These are phyloP conservation scores for Angophora floribunda DNA, from an alignment of 345 rosid species.

Conservation along the genomic window DNA sequence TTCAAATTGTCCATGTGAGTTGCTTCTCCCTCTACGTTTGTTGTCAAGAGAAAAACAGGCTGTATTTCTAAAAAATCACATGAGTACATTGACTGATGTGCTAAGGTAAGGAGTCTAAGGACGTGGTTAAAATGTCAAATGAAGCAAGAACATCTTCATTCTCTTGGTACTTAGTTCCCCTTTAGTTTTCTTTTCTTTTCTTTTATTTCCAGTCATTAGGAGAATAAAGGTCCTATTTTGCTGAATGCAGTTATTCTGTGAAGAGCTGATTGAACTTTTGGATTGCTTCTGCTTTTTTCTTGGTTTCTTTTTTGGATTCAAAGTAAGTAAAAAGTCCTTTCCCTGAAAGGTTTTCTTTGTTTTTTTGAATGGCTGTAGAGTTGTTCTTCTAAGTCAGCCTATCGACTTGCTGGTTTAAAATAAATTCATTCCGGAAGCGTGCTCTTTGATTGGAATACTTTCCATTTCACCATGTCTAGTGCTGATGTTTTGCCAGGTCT, in stretches of 20 bases:
- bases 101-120: background rate
- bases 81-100: background rate
- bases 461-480: background rate
- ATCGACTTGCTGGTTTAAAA: background rate
- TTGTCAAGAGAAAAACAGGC: background rate
- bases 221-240: too few relatives aligned
- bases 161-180: too few relatives aligned
- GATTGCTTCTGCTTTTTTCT: too few relatives aligned
- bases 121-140: background rate
- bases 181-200: too few relatives aligned
- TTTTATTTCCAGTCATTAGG: too few relatives aligned
- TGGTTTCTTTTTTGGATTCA: too few relatives aligned
- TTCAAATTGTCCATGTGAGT: background rate
- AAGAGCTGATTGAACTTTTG: too few relatives aligned
- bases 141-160: too few relatives aligned
- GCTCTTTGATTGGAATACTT: background rate
- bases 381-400: background rate
- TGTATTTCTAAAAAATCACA: background rate
- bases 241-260: too few relatives aligned
- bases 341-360: too few relatives aligned
- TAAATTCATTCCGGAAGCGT: background rate
- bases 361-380: too few relatives aligned
- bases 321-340: too few relatives aligned
- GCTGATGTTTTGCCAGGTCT: conserved; percentile 22
- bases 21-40: background rate